These are phyloP conservation scores for Mycena belliarum DNA, from an alignment of 768 basidiomycete genomes.

Conservation along the genomic window DNA sequence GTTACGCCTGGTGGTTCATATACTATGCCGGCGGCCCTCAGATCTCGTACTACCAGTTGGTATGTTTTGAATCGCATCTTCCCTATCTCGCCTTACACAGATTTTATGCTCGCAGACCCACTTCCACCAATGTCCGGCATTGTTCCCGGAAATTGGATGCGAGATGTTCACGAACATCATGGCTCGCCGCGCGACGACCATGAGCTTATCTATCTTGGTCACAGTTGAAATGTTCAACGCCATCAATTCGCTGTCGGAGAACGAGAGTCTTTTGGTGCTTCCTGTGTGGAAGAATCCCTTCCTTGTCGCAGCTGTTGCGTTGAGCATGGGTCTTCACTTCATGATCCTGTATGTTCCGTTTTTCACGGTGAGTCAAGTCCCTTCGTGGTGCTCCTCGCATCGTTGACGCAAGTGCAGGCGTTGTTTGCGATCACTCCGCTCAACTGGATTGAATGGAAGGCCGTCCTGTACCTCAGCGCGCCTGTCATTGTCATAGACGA, in stretches of 20 bases:
- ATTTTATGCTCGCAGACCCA: conserved; percentile 62
- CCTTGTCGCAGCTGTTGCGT: conserved; percentile 82
- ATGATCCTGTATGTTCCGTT: conserved; percentile 97
- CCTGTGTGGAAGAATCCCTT: conserved; percentile 95
- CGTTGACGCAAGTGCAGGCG: conserved; percentile 43
- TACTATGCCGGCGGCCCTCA: conserved; percentile 89
- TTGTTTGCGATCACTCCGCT: conserved; percentile 92
- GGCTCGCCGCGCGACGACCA: conserved; percentile 88
- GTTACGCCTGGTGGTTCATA: conserved; percentile 99
- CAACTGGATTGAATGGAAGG: conserved; percentile 95
- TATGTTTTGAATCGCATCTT: conserved; percentile 42
- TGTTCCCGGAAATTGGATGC: conserved; percentile 92
- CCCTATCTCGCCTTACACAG: neutral
- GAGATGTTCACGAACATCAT: conserved; percentile 92
- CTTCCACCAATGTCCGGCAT: conserved; percentile 86
- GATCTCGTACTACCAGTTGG: conserved; percentile 90
- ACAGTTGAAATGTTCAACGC: conserved; percentile 98
- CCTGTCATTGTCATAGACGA: conserved; percentile 93
- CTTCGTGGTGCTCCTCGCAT: neutral
- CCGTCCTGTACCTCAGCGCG: conserved; percentile 82
- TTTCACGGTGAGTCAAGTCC: conserved; percentile 70
- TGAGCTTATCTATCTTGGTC: conserved; percentile 95
- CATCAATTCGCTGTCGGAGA: conserved; percentile 97
- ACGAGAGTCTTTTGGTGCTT: conserved; percentile 85
- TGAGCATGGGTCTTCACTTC: conserved; percentile 93